A percentile compares a stretch with the other conserved stretches of the same genome.
These are phyloP conservation scores for Voacanga thouarsii DNA, from an alignment of 257 asterid species.

Conservation along the genomic window DNA sequence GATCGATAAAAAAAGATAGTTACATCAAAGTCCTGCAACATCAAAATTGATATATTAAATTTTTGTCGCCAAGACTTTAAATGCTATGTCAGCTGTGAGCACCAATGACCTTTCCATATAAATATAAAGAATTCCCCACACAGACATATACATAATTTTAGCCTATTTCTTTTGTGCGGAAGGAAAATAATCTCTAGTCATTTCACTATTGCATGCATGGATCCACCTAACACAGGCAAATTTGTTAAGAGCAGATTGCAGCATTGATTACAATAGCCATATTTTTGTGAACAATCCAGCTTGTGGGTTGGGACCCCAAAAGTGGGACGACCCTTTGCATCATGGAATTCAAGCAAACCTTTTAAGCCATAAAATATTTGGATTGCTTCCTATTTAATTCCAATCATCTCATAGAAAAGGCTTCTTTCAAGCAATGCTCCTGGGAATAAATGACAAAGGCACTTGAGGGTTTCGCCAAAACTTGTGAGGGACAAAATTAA, in stretches of 20 bases:
- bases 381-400: too few relatives aligned
- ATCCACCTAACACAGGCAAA: background rate
- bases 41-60: background rate
- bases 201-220: background rate
- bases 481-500: too few relatives aligned
- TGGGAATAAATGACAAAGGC: too few relatives aligned
- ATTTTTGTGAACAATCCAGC: background rate
- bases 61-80: background rate
- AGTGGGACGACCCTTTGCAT: background rate
- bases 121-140: too few relatives aligned
- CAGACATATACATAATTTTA: too few relatives aligned
- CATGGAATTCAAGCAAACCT: background rate
- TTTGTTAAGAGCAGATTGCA: background rate
- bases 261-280: background rate
- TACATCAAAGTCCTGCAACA: conserved; percentile 35
- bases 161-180: too few relatives aligned
- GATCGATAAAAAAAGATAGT: conserved; percentile 28
- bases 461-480: too few relatives aligned
- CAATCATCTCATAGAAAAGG: too few relatives aligned
- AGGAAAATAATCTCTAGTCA: background rate
- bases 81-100: background rate
- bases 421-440: too few relatives aligned
- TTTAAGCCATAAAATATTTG: too few relatives aligned
- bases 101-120: too few relatives aligned
- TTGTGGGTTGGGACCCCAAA: background rate